These are phyloP conservation scores for Perilla frutescens DNA, from an alignment of 257 asterid genomes.

Conservation along the genomic window DNA sequence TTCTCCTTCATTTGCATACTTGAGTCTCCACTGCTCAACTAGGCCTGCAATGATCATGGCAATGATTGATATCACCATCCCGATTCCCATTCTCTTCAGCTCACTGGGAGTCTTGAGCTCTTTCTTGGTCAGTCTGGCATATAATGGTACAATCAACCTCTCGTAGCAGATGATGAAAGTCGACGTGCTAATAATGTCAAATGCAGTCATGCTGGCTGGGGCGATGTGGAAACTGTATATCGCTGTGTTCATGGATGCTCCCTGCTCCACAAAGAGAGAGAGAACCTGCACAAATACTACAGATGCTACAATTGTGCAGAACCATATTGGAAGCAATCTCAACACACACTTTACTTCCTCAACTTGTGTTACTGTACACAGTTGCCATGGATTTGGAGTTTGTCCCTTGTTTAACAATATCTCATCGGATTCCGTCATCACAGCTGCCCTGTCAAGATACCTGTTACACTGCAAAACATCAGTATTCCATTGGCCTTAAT, in stretches of 20 bases:
- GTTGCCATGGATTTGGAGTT: constrained; percentile 69
- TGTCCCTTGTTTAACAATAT: constrained; percentile 48
- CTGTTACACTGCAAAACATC: constrained; percentile 40
- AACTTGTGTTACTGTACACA: constrained; percentile 79
- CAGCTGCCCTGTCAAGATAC: constrained; percentile 78
- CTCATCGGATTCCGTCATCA: constrained; percentile 58
- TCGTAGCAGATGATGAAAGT: constrained; percentile 83
- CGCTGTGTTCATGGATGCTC: constrained; percentile 73
- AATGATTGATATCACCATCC: constrained; percentile 63
- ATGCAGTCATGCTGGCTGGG: constrained; percentile 86
- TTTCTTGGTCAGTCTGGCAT: constrained; percentile 56
- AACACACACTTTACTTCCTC: constrained; percentile 84
- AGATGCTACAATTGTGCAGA: constrained; percentile 76
- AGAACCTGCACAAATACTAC: constrained; percentile 75
- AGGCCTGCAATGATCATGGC: constrained; percentile 73
- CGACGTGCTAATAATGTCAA: constrained; percentile 78
- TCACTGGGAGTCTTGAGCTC: constrained; percentile 61
- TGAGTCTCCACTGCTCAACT: constrained; percentile 66
- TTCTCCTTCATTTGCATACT: constrained; percentile 53
- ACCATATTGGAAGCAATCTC: constrained; percentile 82
- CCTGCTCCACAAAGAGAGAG: constrained; percentile 87
- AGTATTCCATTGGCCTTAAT: not conserved
- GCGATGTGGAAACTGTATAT: constrained; percentile 58
- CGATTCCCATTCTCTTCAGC: constrained; percentile 77
- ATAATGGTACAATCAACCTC: constrained; percentile 62